Conservation (phyloP, 495 filamentous ascomycete genomes). For the Clavariopsis aquatica region DNA sequence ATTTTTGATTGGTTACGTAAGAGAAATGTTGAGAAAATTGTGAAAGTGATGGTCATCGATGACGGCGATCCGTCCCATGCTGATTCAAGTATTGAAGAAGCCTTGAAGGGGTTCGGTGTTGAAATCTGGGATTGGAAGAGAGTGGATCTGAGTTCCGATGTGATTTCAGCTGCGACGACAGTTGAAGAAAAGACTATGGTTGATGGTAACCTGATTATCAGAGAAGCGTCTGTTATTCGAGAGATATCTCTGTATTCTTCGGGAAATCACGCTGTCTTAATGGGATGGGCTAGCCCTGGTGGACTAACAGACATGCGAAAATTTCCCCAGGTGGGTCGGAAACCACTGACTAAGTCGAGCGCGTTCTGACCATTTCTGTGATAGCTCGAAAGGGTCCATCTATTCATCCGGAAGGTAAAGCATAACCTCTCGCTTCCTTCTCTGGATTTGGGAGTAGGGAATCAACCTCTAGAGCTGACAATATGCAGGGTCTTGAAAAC, state of each 20-base stretch:
- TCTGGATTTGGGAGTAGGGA: neutral
- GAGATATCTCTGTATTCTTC: constrained; percentile 1
- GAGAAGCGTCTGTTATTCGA: too few species aligned
- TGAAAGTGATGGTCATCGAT: neutral
- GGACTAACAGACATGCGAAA: neutral
- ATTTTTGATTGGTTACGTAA: neutral
- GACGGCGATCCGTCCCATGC: neutral
- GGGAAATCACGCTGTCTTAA: neutral
- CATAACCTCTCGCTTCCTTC: neutral
- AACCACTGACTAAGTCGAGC: neutral
- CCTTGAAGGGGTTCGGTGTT: neutral
- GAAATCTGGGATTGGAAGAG: neutral
- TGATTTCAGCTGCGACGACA: neutral
- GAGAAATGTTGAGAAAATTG: neutral
- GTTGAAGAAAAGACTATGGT: too few species aligned
- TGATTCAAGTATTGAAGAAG: neutral
- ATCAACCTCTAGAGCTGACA: too few species aligned
- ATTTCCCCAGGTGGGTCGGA: neutral
- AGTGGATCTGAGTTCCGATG: neutral
- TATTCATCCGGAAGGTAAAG: neutral
- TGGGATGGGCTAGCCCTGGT: neutral
- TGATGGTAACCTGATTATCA: too few species aligned
- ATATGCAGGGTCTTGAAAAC: neutral
- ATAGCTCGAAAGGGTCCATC: neutral
- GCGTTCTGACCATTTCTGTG: too few species aligned